Base-by-base conservation (phyloP, 352 stramenopile genomes). In the Aphanomyces astaci region DNA sequence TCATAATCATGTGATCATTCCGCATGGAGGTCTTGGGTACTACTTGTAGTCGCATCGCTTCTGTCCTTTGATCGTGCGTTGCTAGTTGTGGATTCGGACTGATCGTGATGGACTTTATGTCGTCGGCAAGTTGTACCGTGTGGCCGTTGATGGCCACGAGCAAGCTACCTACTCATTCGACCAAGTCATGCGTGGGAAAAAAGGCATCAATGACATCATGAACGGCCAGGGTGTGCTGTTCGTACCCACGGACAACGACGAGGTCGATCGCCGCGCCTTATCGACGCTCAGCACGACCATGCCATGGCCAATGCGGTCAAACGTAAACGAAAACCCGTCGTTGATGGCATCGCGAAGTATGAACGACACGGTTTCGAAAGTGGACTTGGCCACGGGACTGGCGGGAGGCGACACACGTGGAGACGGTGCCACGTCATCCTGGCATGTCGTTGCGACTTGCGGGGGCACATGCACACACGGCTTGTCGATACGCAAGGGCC, bases 241-340 rank as follows among this genome's bases (percentile, higher is more conserved):
- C 54, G 15, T 36, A 19, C 4, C 4, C 32, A 68, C 62, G 43
- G 19, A 59, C 51, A 39, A 59, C 25, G 33, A 27, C 27, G 62
- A 22, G 36, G 49, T 31, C 17, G 46, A 17, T 9, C 10, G 19
- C 13, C 7, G 4, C 2, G 25, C 22, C 15, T 39, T 32, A 33
- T 60, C 62, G 30, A 68, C 28, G 22, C 28, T 10, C 33, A 68
- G 28, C 39, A 68, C 62, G 15, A 59, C 62, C 30, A 68, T 45
- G n/a, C 39, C 28, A 30, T 68, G 57, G 39, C 62, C 62, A 52
- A 68, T 68, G 45, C 62, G 62, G 22, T 68, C 62, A 19, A 57
- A 68, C 15, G 49, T 51, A 24, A 68, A 68, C 3, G 39, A 13
- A 68, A 68, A 68, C 31, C 62, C 62, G 31, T 45, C 28, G 51